phyloP scores from a whole-genome alignment of 2,329 filamentous ascomycete species.

The Escovopsis sp. region DNA sequence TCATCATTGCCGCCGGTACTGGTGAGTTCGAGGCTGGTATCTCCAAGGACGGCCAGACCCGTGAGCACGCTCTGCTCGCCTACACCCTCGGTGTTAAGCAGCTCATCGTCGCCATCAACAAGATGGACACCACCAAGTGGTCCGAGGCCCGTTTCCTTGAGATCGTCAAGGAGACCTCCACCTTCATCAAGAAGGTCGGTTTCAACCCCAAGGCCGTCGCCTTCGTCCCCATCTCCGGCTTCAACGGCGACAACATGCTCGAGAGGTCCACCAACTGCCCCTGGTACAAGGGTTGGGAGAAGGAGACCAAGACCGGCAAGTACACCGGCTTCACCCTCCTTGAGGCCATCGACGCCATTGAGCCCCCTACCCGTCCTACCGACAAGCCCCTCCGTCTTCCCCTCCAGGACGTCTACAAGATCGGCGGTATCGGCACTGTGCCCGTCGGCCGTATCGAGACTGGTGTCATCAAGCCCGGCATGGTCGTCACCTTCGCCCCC shows the following conservation, averaged over 20 bases:
- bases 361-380: slow-evolving; percentile 79
- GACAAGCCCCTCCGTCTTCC: slow-evolving; percentile 99
- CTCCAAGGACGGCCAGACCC: slow-evolving; percentile 99
- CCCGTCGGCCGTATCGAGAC: slow-evolving; percentile 99
- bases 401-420: slow-evolving; percentile 99
- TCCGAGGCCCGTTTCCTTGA: slow-evolving; percentile 90
- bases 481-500: slow-evolving; percentile 97
- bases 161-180: slow-evolving; percentile 99
- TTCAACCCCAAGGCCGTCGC: slow-evolving; percentile 99
- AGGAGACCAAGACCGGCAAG: slow-evolving; percentile 84
- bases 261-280: slow-evolving; percentile 78
- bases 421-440: slow-evolving; percentile 99
- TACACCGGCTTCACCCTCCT: slow-evolving; percentile 90
- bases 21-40: slow-evolving; percentile 99
- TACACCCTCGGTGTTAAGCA: slow-evolving; percentile 99
- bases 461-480: slow-evolving; percentile 78
- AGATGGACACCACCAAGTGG: slow-evolving; percentile 99
- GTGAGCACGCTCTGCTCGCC: slow-evolving; percentile 99
- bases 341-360: slow-evolving; percentile 95
- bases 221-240: slow-evolving; percentile 99
- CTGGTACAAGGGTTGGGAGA: slow-evolving; percentile 99
- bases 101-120: slow-evolving; percentile 99
- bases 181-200: slow-evolving; percentile 99
- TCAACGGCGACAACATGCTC: slow-evolving; percentile 99
- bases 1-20: slow-evolving; percentile 99